These are phyloP conservation scores for Gremmenia infestans DNA, from an alignment of 2,329 filamentous ascomycete genomes.

Conservation along the genomic window DNA sequence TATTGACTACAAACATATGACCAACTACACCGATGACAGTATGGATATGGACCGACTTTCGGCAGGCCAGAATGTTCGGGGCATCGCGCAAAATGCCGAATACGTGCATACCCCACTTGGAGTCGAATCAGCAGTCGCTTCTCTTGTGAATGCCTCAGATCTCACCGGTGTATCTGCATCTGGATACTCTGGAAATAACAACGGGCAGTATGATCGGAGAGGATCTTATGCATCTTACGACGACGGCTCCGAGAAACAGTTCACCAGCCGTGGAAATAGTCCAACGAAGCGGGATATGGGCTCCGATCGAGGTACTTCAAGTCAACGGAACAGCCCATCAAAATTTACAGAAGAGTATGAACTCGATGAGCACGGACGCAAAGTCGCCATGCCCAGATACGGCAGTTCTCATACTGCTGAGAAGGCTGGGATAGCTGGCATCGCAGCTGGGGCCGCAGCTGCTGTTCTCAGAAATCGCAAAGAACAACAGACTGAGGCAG, in stretches of 20 bases:
- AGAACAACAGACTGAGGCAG: slow-evolving; percentile 20
- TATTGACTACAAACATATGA: slow-evolving; percentile 49
- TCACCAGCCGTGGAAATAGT: slow-evolving; percentile 36
- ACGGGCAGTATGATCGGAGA: slow-evolving; percentile 30
- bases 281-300: slow-evolving; percentile 35
- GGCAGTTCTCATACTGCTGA: slow-evolving; percentile 21
- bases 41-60: slow-evolving; percentile 53
- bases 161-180: slow-evolving; percentile 52
- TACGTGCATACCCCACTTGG: slow-evolving; percentile 67
- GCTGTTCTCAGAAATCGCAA: slow-evolving; percentile 25
- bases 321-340: slow-evolving; percentile 23
- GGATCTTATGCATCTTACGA: slow-evolving; percentile 31
- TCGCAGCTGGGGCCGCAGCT: slow-evolving; percentile 28
- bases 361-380: slow-evolving; percentile 31
- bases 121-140: slow-evolving; percentile 87
- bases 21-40: slow-evolving; percentile 52
- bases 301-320: slow-evolving; percentile 18
- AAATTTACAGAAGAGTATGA: slow-evolving; percentile 31
- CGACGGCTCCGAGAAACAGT: slow-evolving; percentile 31
- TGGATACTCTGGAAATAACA: slow-evolving; percentile 39
- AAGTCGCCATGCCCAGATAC: slow-evolving; percentile 30
- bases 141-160: slow-evolving; percentile 73
- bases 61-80: slow-evolving; percentile 65
- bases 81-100: slow-evolving; percentile 67
- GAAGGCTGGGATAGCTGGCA: slow-evolving; percentile 21